phyloP scores from a whole-genome alignment of 108 stramenopile genomes.

The Skeletonema costatum region DNA sequence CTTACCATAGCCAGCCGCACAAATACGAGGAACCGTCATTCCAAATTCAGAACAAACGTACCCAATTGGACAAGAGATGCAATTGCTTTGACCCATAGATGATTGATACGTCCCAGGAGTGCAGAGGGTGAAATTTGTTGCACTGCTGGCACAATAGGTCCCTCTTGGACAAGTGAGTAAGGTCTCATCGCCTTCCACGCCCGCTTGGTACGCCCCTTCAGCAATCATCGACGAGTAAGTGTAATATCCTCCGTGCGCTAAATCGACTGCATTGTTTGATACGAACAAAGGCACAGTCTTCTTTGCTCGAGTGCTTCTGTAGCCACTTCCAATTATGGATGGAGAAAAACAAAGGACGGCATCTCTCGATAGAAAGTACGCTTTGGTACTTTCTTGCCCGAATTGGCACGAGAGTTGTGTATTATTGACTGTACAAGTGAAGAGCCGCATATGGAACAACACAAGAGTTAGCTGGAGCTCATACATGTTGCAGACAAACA shows the following conservation, averaged over 20 bases:
- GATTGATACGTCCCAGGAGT: constrained; percentile 80
- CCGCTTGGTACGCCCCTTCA: constrained; percentile 34
- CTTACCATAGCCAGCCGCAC: constrained; percentile 72
- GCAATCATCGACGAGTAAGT: constrained; percentile 8
- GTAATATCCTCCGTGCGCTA: constrained; percentile 8
- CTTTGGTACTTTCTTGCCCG: constrained; percentile 24
- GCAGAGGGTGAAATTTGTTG: constrained; percentile 72
- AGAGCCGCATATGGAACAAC: not conserved
- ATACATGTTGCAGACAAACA: constrained; percentile 12
- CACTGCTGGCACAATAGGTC: constrained; percentile 40
- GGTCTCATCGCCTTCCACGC: constrained; percentile 57
- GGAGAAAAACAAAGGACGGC: constrained; percentile 50
- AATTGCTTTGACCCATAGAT: constrained; percentile 41
- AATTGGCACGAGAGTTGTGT: constrained; percentile 40
- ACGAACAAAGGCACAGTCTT: constrained; percentile 15
- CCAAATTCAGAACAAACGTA: constrained; percentile 81
- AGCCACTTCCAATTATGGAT: constrained; percentile 15
- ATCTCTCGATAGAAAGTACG: constrained; percentile 38
- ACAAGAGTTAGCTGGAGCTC: not conserved
- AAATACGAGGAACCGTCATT: constrained; percentile 58
- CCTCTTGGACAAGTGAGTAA: constrained; percentile 46
- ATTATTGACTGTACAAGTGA: constrained; percentile 21
- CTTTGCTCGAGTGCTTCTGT: constrained; percentile 12
- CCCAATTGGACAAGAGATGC: constrained; percentile 75
- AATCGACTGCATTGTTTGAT: constrained; percentile 46